A percentile compares a stretch with the other conserved stretches of the same genome.
Evolutionary conservation across 192 early-diverging fungal genomes (phyloP).

Genomic region (Coemansia javaensis): DNA sequence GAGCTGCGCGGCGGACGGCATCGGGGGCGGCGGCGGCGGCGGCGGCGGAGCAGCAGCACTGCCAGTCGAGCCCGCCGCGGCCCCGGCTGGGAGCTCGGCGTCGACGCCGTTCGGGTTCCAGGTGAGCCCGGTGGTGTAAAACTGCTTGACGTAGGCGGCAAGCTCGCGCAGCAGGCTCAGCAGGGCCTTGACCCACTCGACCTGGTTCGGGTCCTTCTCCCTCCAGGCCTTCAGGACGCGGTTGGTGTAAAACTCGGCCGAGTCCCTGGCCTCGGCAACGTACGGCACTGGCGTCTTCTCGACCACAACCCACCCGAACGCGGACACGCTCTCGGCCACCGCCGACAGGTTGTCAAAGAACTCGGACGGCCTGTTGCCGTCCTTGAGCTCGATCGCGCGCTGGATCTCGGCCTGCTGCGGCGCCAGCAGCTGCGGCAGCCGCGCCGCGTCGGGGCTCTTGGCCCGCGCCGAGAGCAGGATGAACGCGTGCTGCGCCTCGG

Average conservation of each 20-base stretch:
- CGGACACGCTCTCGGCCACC: constrained; percentile 84
- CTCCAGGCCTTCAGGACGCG: constrained; percentile 85
- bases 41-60: constrained; percentile 42
- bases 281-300: constrained; percentile 84
- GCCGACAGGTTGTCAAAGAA: constrained; percentile 76
- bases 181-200: constrained; percentile 80
- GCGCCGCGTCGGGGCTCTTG: constrained; percentile 69
- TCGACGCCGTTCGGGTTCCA: constrained; percentile 86
- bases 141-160: constrained; percentile 80
- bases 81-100: constrained; percentile 13
- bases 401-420: constrained; percentile 67
- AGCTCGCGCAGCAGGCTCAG: constrained; percentile 67
- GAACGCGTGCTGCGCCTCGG: constrained; percentile 69
- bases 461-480: constrained; percentile 65
- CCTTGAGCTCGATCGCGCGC: constrained; percentile 63
- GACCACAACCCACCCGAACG: constrained; percentile 88
- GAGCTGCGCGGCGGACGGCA: constrained; percentile 9
- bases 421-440: constrained; percentile 61
- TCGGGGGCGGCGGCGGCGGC: constrained; percentile 61
- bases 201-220: constrained; percentile 81
- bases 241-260: constrained; percentile 89
- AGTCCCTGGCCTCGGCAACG: constrained; percentile 83
- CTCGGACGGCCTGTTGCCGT: constrained; percentile 71
- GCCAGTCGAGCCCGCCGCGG: constrained; percentile 12
- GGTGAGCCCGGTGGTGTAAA: constrained; percentile 79